Conservation (phyloP, 2,329 filamentous ascomycete genomes). For the Fusarium equiseti region DNA sequence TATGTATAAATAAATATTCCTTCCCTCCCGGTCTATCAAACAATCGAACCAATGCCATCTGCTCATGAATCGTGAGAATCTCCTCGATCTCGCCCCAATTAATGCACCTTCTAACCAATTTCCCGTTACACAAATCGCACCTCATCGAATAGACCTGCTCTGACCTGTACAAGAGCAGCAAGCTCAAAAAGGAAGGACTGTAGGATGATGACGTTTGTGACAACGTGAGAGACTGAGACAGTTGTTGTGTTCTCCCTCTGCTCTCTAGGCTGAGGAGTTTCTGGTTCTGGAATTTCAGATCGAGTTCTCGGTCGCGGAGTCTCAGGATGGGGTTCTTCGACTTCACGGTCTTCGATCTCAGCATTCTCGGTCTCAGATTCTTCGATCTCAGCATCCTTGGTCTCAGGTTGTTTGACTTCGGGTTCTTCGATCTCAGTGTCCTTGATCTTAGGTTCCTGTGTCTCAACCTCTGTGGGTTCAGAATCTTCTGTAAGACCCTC, state of each 20-base stretch:
- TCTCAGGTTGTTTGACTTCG: not conserved
- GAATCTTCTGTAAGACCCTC: not conserved
- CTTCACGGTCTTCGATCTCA: not conserved
- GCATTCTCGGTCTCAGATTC: not conserved
- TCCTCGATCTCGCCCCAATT: conserved; percentile 16
- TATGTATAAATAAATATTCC: conserved; percentile 12
- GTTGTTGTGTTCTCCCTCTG: conserved; percentile 50
- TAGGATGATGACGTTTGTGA: conserved; percentile 83
- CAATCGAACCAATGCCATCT: conserved; percentile 34
- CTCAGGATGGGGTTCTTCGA: conserved; percentile 5
- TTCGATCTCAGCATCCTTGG: not conserved
- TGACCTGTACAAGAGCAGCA: conserved; percentile 78
- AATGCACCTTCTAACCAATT: conserved; percentile 7
- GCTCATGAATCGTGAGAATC: conserved; percentile 46
- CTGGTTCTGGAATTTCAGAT: conserved; percentile 29
- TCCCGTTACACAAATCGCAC: conserved; percentile 66
- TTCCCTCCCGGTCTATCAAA: conserved; percentile 33
- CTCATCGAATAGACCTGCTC: conserved; percentile 81
- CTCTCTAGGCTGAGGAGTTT: conserved; percentile 33
- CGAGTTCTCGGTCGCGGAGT: conserved; percentile 25
- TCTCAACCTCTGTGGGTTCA: not conserved
- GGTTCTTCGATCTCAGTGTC: not conserved
- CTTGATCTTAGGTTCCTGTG: not conserved
- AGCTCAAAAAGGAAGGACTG: conserved; percentile 85
- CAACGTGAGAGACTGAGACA: conserved; percentile 79